Conservation (phyloP, 805 yeast species). For the Ogataea saltuana region DNA sequence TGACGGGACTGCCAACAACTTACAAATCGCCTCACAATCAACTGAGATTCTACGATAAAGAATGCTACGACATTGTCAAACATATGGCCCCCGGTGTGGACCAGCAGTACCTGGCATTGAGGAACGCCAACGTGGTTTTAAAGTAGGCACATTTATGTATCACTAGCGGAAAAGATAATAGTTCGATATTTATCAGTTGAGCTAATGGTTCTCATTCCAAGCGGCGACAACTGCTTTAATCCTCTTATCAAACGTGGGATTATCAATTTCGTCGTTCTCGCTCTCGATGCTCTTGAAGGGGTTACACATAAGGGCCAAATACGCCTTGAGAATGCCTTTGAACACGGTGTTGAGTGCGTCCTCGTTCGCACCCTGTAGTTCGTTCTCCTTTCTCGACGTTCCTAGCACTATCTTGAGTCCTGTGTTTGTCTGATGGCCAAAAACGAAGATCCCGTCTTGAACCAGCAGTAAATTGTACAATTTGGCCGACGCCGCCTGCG, state of each 20-base stretch:
- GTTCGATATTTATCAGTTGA: constrained; percentile 1
- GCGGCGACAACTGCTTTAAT: constrained; percentile 28
- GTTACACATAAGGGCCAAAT: constrained; percentile 57
- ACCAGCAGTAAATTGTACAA: constrained; percentile 54
- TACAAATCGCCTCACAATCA: constrained; percentile 77
- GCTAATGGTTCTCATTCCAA: constrained; percentile 24
- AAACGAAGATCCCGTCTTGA: constrained; percentile 66
- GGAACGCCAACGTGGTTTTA: constrained; percentile 86
- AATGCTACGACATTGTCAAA: constrained; percentile 74
- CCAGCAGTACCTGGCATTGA: constrained; percentile 83
- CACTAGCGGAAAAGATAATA: background rate
- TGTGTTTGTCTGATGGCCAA: constrained; percentile 67
- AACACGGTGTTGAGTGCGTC: constrained; percentile 32
- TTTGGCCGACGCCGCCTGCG: constrained; percentile 26
- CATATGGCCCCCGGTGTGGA: constrained; percentile 88
- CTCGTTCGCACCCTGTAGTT: constrained; percentile 16
- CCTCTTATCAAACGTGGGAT: constrained; percentile 31
- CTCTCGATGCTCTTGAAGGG: constrained; percentile 51
- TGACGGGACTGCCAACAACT: constrained; percentile 81
- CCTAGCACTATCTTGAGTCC: constrained; percentile 70
- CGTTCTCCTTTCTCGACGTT: constrained; percentile 38
- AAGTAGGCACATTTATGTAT: constrained; percentile 35
- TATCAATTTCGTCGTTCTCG: constrained; percentile 35
- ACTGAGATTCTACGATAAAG: constrained; percentile 77
- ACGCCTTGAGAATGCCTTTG: constrained; percentile 51